Conservation (phyloP, 306 rosid species). For the Glycine latifolia region DNA sequence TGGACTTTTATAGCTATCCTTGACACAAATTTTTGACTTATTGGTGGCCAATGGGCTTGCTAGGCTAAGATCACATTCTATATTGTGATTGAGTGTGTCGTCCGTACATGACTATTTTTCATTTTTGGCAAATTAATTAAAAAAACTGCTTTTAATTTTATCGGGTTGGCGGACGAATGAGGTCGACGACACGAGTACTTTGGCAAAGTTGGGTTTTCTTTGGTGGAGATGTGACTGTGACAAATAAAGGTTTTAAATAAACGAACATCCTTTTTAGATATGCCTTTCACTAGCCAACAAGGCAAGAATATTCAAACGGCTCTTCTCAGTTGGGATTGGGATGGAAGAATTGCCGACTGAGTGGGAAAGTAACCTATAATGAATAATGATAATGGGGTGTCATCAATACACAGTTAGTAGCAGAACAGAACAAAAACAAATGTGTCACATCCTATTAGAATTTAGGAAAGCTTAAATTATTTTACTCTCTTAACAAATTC, state of each 20-base stretch:
- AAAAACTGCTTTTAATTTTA: constrained; percentile 18
- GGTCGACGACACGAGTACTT: constrained; percentile 44
- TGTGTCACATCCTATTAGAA: background rate
- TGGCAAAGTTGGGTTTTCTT: constrained; percentile 53
- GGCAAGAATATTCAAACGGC: constrained; percentile 43
- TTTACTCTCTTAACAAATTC: background rate
- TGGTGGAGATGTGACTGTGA: constrained; percentile 66
- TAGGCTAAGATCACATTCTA: constrained; percentile 7
- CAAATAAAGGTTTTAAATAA: constrained; percentile 31
- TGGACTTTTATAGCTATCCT: constrained; percentile 11
- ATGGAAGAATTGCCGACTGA: constrained; percentile 9
- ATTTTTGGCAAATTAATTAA: background rate
- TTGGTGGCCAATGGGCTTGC: constrained; percentile 32
- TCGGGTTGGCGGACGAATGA: constrained; percentile 52
- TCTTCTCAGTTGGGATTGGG: constrained; percentile 25
- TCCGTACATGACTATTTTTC: constrained; percentile 28
- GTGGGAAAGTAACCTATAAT: background rate
- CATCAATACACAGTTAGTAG: background rate
- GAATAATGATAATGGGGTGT: background rate
- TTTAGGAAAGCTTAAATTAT: background rate
- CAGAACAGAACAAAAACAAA: background rate
- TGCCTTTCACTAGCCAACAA: constrained; percentile 14
- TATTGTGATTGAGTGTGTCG: constrained; percentile 27
- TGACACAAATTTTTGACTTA: constrained; percentile 20
- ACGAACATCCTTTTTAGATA: constrained; percentile 19